Conservation (phyloP, 2,329 filamentous ascomycete genomes). For the Fusarium udum region DNA sequence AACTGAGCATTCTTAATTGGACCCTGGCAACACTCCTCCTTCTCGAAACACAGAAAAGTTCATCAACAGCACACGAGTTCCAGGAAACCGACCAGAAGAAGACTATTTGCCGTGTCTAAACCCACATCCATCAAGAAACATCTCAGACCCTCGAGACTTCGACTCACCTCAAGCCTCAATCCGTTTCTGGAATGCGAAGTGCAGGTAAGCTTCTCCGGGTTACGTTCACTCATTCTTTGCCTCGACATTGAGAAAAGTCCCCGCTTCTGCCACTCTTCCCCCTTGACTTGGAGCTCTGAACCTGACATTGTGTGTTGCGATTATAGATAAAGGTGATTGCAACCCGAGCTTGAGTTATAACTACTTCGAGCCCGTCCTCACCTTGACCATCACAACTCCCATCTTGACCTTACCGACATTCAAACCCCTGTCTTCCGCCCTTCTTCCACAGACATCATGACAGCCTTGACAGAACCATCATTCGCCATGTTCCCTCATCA, state of each 20-base stretch:
- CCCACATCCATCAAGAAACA: constrained; percentile 24
- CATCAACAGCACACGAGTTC: constrained; percentile 2
- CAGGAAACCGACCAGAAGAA: constrained; percentile 15
- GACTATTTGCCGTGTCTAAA: constrained; percentile 11
- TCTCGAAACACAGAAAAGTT: neutral
- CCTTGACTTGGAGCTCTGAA: constrained; percentile 3
- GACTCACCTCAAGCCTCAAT: constrained; percentile 32
- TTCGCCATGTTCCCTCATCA: constrained; percentile 45
- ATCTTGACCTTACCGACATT: constrained; percentile 4
- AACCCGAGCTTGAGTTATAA: constrained; percentile 33
- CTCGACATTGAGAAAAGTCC: constrained; percentile 5
- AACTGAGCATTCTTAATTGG: neutral
- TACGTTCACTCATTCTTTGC: constrained; percentile 15
- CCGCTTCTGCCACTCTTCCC: constrained; percentile 11
- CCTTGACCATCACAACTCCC: constrained; percentile 22
- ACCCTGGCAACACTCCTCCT: neutral
- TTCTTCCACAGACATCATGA: constrained; percentile 38
- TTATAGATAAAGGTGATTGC: constrained; percentile 42
- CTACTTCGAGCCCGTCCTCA: constrained; percentile 26
- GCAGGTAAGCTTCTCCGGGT: constrained; percentile 39
- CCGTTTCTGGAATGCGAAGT: constrained; percentile 43
- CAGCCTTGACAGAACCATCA: constrained; percentile 44
- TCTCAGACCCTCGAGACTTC: constrained; percentile 36
- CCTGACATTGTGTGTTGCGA: constrained; percentile 32
- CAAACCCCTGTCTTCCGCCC: neutral